Evolutionary conservation across 1,284 basidiomycete species (phyloP), one percentile per base, ranked within the genome.

Genomic region (Retiboletus fuscus): DNA sequence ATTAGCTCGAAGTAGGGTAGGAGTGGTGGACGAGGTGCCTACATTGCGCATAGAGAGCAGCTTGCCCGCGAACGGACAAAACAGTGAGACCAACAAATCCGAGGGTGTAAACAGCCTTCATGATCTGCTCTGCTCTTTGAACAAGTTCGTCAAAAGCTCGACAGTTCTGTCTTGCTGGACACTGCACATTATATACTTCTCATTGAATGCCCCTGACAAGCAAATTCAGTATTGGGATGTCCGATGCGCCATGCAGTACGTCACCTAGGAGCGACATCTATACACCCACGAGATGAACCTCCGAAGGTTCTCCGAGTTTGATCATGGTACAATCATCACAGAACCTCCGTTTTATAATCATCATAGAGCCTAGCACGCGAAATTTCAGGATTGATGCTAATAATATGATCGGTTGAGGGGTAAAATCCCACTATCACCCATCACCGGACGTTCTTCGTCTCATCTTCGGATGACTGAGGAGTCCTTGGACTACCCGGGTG

Each of bases 41-140:
- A 72, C 72, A 73, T 69, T 75, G 72, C 2, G 39, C 69, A 41
- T 75, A 73, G 60, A 75, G 66, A 26, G 60, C 53, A 41, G 64
- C 73, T 49, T 73, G 69, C 26, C 57, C 72, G 2, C 28, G 46
- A 60, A 68, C 69, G 20, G 60, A 74, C 34, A 74, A 53, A 18
- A 57, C 57, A 26, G 70, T 28, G 20, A 74, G 43, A 0, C 41
- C 58, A 6, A 73, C 12, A 47, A 72, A 55, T 65, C 41, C 69
- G 8, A 73, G 60, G 58, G 73, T n/a, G 43, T 63, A 44, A 20
- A 43, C 26, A n/a, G 20, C 22, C 47, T 60, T 74, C 72, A 73
- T 74, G n/a, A 7, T 22, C 30, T 24, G 22, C 3, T 41, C 34
- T 39, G 13, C 20, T 65, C 41, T 55, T 10, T n/a, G 53, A 53